Percentiles rank a stretch among this genome's conserved stretches.
These are phyloP conservation scores for Apiotrichum siamense DNA, from an alignment of 1,284 basidiomycete species.

Conservation along the genomic window DNA sequence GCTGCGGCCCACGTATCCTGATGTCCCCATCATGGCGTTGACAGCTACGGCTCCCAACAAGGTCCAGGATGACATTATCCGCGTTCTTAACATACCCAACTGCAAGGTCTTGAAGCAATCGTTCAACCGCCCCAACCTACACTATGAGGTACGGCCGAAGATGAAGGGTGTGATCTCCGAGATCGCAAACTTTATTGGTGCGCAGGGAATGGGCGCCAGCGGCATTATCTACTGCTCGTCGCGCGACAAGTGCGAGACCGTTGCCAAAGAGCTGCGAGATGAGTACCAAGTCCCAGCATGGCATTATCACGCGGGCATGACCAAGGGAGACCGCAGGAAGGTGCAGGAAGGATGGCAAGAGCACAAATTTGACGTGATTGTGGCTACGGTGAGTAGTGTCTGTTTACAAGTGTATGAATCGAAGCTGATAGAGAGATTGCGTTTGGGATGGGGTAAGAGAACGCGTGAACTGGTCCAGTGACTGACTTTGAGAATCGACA, in stretches of 20 bases:
- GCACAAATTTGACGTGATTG: conserved; percentile 71
- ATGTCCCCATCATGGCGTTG: conserved; percentile 87
- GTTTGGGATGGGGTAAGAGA: conserved; percentile 84
- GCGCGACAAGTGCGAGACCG: conserved; percentile 67
- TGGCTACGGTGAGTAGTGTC: conserved; percentile 61
- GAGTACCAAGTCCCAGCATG: conserved; percentile 59
- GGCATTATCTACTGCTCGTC: conserved; percentile 85
- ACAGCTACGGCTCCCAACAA: conserved; percentile 85
- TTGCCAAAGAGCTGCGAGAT: conserved; percentile 61
- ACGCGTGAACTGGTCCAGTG: background rate
- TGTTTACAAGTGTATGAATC: no score
- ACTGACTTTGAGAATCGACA: conserved; percentile 61
- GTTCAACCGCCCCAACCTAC: conserved; percentile 87
- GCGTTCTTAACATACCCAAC: conserved; percentile 59
- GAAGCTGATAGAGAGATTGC: conserved; percentile 55
- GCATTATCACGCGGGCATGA: conserved; percentile 83
- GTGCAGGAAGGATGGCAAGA: conserved; percentile 71
- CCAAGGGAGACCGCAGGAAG: conserved; percentile 58
- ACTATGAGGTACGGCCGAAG: conserved; percentile 71
- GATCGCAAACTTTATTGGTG: conserved; percentile 68
- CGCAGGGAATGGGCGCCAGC: conserved; percentile 57
- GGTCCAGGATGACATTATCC: conserved; percentile 72
- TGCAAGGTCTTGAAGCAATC: conserved; percentile 68
- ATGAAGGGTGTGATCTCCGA: conserved; percentile 54
- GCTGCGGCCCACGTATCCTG: conserved; percentile 66